Conservation (phyloP, 768 basidiomycete species). For the Pleurotus salmoneostramineus region DNA sequence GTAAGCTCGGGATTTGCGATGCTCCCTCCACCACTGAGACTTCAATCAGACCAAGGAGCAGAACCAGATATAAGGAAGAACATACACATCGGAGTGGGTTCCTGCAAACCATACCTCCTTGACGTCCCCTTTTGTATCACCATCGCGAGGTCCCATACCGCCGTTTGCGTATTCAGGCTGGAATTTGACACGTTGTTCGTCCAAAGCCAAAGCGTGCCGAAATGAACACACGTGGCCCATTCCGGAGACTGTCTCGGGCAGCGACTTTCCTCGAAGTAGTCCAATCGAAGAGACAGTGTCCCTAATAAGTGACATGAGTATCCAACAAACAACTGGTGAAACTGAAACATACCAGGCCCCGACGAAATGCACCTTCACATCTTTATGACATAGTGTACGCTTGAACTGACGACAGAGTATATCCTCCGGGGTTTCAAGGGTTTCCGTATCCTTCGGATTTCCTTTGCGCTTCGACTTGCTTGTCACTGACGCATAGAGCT, state of each 20-base stretch:
- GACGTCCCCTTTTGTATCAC: constrained; percentile 10
- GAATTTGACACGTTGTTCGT: constrained; percentile 44
- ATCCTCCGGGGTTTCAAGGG: too few species aligned
- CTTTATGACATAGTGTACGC: constrained; percentile 13
- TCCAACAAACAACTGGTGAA: too few species aligned
- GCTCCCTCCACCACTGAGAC: constrained; percentile 9
- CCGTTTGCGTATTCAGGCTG: constrained; percentile 31
- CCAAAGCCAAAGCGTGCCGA: constrained; percentile 43
- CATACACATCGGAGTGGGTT: constrained; percentile 27
- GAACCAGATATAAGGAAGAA: too few species aligned
- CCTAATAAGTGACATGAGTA: constrained; percentile 26
- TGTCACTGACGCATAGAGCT: too few species aligned
- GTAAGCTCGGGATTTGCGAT: too few species aligned
- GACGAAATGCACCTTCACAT: constrained; percentile 37
- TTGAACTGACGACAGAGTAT: constrained; percentile 12
- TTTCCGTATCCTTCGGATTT: too few species aligned
- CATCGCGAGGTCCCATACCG: constrained; percentile 23
- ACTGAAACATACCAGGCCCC: constrained; percentile 42
- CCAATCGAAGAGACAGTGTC: constrained; percentile 47
- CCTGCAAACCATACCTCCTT: constrained; percentile 30
- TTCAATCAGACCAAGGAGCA: too few species aligned
- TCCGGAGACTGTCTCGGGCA: constrained; percentile 24
- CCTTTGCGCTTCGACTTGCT: too few species aligned
- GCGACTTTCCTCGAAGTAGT: constrained; percentile 20
- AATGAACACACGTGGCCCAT: constrained; percentile 34